Evolutionary conservation across 139 green algal genomes (phyloP).

Genomic region (Trebouxia sp.): DNA sequence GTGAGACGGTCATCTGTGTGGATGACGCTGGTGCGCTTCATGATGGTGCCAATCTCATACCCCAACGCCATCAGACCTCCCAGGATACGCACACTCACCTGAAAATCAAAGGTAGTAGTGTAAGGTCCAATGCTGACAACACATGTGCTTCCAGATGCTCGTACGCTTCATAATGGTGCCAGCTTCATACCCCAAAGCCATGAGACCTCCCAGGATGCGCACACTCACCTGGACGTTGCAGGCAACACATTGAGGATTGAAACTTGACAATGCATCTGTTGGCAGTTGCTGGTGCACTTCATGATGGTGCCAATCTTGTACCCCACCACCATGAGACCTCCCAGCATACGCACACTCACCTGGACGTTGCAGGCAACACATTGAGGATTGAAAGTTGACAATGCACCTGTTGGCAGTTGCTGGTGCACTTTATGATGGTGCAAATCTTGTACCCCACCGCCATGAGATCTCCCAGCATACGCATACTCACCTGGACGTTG

Average conservation of each 20-base stretch:
- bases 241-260: background rate
- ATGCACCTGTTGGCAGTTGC: no score
- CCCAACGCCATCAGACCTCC: slow-evolving; percentile 97
- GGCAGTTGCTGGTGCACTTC: slow-evolving; percentile 66
- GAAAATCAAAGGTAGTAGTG: background rate
- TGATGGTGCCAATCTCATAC: slow-evolving; percentile 94
- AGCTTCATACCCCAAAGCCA: slow-evolving; percentile 97
- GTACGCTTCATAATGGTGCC: slow-evolving; percentile 87
- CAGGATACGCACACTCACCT: slow-evolving; percentile 86
- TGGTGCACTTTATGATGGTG: slow-evolving; percentile 84
- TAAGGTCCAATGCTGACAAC: background rate
- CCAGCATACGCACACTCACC: no score
- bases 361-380: no score
- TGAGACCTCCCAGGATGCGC: slow-evolving; percentile 91
- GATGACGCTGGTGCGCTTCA: slow-evolving; percentile 72
- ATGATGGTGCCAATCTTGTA: slow-evolving; percentile 96
- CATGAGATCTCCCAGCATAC: slow-evolving; percentile 95
- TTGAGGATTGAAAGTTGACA: background rate
- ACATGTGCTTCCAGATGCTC: no score
- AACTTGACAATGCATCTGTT: background rate
- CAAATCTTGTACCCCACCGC: slow-evolving; percentile 95
- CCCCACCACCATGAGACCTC: slow-evolving; percentile 94
- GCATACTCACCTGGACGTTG: slow-evolving; percentile 65
- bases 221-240: slow-evolving; percentile 63
- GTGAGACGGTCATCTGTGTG: slow-evolving; percentile 47